Percentiles rank a stretch among this genome's conserved stretches.
These are phyloP conservation scores for Larix kaempferi DNA, from an alignment of 75 land plant species.

Conservation along the genomic window DNA sequence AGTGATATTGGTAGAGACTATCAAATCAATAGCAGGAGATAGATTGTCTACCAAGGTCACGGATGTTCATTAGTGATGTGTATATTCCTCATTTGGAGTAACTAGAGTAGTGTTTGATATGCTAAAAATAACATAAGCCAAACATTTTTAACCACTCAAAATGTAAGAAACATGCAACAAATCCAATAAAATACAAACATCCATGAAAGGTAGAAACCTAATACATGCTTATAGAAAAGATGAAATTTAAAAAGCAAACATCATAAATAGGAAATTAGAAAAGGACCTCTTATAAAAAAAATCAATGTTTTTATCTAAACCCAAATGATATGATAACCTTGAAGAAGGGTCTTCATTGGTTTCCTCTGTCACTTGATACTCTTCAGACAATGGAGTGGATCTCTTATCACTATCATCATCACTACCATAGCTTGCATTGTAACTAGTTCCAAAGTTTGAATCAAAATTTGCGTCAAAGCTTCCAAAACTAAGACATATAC, in stretches of 20 bases:
- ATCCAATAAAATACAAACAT: not conserved
- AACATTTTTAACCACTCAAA: not conserved
- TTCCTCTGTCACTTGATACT: constrained; percentile 38
- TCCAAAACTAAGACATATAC: too few species aligned
- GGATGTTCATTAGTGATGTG: constrained; percentile 29
- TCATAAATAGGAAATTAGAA: not conserved
- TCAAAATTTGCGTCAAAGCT: too few species aligned
- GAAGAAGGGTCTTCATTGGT: constrained; percentile 43
- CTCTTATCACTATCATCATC: constrained; percentile 33
- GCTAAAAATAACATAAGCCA: constrained; percentile 19
- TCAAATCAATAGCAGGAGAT: constrained; percentile 19
- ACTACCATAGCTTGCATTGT: constrained; percentile 10
- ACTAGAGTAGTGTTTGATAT: constrained; percentile 21
- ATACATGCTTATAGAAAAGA: not conserved
- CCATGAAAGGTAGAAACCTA: not conserved
- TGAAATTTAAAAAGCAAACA: too few species aligned
- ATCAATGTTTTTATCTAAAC: constrained; percentile 3
- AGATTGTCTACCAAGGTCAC: constrained; percentile 28
- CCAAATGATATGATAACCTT: constrained; percentile 19
- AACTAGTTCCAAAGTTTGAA: constrained; percentile 16
- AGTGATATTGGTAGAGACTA: constrained; percentile 7
- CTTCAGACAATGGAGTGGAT: constrained; percentile 35
- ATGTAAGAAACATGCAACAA: not conserved
- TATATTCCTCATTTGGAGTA: constrained; percentile 38
- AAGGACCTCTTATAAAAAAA: not conserved